Conservation (phyloP, 169 alveolate species). For the Plasmodium yoelii region DNA sequence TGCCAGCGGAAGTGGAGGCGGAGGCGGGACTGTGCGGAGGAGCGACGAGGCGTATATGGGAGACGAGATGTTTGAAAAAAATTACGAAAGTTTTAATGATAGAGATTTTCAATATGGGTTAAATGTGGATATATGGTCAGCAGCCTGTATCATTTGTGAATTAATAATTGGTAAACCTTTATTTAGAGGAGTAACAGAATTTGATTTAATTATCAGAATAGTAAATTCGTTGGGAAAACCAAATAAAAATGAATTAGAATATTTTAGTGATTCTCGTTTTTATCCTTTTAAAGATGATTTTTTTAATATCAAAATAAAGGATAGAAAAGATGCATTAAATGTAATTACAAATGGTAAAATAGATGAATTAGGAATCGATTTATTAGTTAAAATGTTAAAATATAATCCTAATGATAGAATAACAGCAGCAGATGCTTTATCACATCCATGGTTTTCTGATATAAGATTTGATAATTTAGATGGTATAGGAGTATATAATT, state of each 20-base stretch:
- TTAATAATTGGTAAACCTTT: constrained; percentile 90
- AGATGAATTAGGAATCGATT: constrained; percentile 88
- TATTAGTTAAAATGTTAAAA: constrained; percentile 91
- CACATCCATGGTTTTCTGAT: constrained; percentile 95
- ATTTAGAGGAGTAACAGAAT: constrained; percentile 91
- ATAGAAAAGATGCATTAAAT: constrained; percentile 81
- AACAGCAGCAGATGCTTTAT: constrained; percentile 95
- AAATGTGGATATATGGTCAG: constrained; percentile 91
- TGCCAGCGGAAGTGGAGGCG: too few relatives aligned
- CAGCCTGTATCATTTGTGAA: constrained; percentile 92
- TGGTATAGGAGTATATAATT: constrained; percentile 88
- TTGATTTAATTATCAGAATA: constrained; percentile 86
- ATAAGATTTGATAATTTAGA: constrained; percentile 86
- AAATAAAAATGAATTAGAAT: constrained; percentile 88
- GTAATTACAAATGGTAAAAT: constrained; percentile 80
- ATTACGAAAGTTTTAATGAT: constrained; percentile 22
- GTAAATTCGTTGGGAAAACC: constrained; percentile 90
- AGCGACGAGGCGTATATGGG: too few relatives aligned
- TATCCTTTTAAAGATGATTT: constrained; percentile 85
- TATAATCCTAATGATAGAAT: constrained; percentile 95
- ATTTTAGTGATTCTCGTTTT: constrained; percentile 86
- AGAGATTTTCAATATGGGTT: constrained; percentile 83
- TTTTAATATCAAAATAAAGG: constrained; percentile 76
- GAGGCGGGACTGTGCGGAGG: too few relatives aligned
- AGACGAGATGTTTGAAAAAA: not conserved